Conservation (phyloP, 352 stramenopile genomes). For the Phytophthora meadii region DNA sequence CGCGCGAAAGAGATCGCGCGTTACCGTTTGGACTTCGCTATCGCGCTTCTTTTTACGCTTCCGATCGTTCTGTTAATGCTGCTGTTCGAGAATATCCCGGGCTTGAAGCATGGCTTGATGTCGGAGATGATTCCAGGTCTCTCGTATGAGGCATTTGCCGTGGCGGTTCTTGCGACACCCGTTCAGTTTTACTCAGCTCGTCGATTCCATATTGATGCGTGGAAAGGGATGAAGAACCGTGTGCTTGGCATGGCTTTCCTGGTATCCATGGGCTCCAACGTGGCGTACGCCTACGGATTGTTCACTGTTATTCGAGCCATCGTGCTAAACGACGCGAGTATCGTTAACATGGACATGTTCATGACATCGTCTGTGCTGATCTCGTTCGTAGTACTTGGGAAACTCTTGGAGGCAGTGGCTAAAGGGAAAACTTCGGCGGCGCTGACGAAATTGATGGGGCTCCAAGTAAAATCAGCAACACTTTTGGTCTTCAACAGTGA, state of each 20-base stretch:
- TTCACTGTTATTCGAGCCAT: constrained; percentile 83
- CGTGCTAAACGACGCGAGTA: constrained; percentile 55
- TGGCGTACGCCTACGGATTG: constrained; percentile 95
- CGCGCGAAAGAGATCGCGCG: constrained; percentile 69
- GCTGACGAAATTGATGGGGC: constrained; percentile 94
- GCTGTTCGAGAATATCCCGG: constrained; percentile 68
- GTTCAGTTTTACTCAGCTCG: constrained; percentile 95
- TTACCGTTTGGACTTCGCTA: constrained; percentile 81
- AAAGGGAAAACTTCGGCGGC: constrained; percentile 94
- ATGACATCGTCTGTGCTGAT: constrained; percentile 98
- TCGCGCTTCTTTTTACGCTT: constrained; percentile 91
- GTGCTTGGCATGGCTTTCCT: constrained; percentile 96
- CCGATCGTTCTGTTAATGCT: constrained; percentile 93
- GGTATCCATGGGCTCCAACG: constrained; percentile 95
- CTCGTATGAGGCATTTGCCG: constrained; percentile 67
- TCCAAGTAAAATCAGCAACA: constrained; percentile 94
- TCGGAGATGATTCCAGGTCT: constrained; percentile 53
- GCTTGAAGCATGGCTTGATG: constrained; percentile 56
- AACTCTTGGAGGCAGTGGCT: constrained; percentile 94
- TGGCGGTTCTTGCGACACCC: constrained; percentile 89
- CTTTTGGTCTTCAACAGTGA: constrained; percentile 79
- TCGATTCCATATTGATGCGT: constrained; percentile 94
- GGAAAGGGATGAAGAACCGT: constrained; percentile 87
- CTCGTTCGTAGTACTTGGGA: constrained; percentile 97
- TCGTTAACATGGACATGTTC: constrained; percentile 91